These are phyloP conservation scores for Cyclotella baltica DNA, from an alignment of 108 stramenopile genomes.

Conservation along the genomic window DNA sequence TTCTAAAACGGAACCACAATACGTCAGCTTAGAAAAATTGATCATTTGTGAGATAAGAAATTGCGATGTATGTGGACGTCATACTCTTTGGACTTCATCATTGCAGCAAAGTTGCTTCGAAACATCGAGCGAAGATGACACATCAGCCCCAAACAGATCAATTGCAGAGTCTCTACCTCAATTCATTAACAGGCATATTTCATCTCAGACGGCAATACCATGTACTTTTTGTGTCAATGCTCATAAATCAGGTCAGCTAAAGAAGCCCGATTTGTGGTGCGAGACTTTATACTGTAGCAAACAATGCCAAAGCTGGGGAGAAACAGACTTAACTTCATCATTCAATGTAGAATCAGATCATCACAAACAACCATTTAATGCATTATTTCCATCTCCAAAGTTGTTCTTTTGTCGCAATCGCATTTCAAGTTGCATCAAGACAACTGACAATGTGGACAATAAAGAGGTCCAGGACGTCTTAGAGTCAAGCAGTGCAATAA, in stretches of 20 bases:
- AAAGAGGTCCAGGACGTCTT: conserved; percentile 17
- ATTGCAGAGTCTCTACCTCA: conserved; percentile 38
- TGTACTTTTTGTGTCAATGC: conserved; percentile 39
- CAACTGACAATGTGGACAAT: not conserved
- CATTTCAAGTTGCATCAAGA: not conserved
- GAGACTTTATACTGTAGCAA: conserved; percentile 44
- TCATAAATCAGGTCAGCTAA: not conserved
- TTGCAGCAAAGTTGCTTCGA: conserved; percentile 8
- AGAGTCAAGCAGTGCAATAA: conserved; percentile 20
- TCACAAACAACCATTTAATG: not conserved
- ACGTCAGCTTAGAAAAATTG: conserved; percentile 27
- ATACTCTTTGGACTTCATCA: conserved; percentile 23
- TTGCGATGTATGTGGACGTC: conserved; percentile 46
- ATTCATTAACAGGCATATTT: conserved; percentile 37
- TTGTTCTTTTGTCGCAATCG: conserved; percentile 55
- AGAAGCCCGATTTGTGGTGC: conserved; percentile 22
- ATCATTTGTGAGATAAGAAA: conserved; percentile 45
- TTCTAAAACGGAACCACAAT: not conserved
- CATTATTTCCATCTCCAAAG: conserved; percentile 27
- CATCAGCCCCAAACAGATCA: conserved; percentile 9
- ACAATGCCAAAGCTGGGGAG: conserved; percentile 35
- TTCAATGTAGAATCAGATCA: not conserved
- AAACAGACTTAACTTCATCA: not conserved
- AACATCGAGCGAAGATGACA: conserved; percentile 6
- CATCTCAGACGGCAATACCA: conserved; percentile 22